Conservation (phyloP, 2,329 filamentous ascomycete species). For the Colletotrichum sp. region DNA sequence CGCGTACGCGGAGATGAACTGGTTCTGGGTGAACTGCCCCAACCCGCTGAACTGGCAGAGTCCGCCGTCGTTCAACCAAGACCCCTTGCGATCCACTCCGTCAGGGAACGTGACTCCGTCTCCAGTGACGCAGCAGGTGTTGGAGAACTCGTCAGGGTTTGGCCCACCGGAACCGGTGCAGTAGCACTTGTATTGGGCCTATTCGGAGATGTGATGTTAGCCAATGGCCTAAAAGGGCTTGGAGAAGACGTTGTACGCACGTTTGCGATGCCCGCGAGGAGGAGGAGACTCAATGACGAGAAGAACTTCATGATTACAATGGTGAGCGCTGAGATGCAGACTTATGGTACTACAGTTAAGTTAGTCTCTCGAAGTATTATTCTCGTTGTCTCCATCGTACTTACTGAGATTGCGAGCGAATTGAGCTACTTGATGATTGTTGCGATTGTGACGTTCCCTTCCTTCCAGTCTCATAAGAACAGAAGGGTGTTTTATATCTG, state of each 20-base stretch:
- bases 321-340: neutral
- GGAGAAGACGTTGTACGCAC: neutral
- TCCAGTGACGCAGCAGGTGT: neutral
- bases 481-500: neutral
- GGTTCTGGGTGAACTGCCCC: neutral
- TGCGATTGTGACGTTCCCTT: accelerated
- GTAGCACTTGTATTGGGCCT: neutral
- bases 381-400: neutral
- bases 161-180: neutral
- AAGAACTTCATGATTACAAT: neutral
- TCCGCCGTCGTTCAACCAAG: neutral
- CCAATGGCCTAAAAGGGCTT: accelerated
- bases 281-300: neutral
- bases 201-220: neutral
- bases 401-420: neutral
- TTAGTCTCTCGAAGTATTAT: neutral
- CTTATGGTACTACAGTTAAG: neutral
- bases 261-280: neutral
- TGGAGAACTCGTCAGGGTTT: neutral
- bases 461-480: accelerated
- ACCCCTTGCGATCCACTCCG: neutral
- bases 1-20: neutral
- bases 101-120: neutral
- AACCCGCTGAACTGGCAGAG: neutral
- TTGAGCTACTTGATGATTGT: neutral